Percentiles rank a stretch among this genome's conserved stretches.
phyloP scores from a whole-genome alignment of 257 asterid species.

The Schizonepeta tenuifolia region DNA sequence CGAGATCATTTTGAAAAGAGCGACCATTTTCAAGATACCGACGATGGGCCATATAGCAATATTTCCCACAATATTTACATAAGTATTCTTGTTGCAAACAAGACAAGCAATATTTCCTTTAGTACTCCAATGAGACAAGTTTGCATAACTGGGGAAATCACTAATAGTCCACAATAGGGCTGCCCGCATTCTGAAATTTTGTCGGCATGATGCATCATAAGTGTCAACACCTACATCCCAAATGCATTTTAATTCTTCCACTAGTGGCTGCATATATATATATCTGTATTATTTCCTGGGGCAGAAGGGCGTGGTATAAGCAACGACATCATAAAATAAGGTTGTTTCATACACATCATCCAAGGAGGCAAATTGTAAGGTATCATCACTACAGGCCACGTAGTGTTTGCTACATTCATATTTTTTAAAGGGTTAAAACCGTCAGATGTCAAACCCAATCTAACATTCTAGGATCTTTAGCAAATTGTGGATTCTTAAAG shows the following conservation, averaged over 20 bases:
- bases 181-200: neutral
- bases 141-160: neutral
- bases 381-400: slow-evolving; percentile 29
- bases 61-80: neutral
- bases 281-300: neutral
- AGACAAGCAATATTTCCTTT: neutral
- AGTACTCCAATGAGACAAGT: neutral
- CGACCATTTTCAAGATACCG: neutral
- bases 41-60: neutral
- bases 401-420: slow-evolving; percentile 23
- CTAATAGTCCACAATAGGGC: neutral
- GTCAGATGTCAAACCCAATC: slow-evolving; percentile 25
- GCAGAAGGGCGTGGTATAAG: neutral
- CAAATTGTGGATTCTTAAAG: neutral
- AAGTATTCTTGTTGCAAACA: neutral
- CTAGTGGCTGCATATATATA: neutral
- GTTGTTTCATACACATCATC: slow-evolving; percentile 25
- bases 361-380: slow-evolving; percentile 24
- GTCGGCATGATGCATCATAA: neutral
- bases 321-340: slow-evolving; percentile 1
- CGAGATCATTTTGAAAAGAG: neutral
- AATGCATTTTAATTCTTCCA: neutral
- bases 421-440: slow-evolving; percentile 29
- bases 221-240: neutral
- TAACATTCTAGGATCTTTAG: slow-evolving; percentile 30